Evolutionary conservation across 768 basidiomycete genomes (phyloP), one percentile per base, ranked within the genome.

Genomic region (Mycena vulgaris): DNA sequence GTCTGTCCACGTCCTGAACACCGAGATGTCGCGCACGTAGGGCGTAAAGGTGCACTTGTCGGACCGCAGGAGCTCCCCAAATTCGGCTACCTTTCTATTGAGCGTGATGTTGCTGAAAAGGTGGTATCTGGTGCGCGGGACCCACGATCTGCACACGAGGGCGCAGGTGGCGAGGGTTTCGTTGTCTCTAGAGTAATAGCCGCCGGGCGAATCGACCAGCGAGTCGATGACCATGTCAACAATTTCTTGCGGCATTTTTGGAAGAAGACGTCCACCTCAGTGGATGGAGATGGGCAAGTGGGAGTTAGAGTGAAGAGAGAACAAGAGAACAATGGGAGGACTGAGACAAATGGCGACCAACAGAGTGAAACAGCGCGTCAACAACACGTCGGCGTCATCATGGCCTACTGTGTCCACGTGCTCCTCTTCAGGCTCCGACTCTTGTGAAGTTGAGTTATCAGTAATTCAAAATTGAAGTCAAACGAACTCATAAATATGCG

Each of bases 91-190:
- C 27, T 9, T 23, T 23, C 8, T 33, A 27, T 52, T 10, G 37
- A 67, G 57, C 6, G 25, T 11, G 1, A 66, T 28, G 48, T 52
- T 3, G 39, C 28, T 6, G n/a, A 67, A 67, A 1, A 67, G 66
- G 33, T 67, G 66, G 48, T 60, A 33, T 42, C 51, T 39, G 28
- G 11, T 60, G 49, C 66, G 58, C 19, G 66, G 58, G 40, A 61
- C 23, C 58, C 66, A 45, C 21, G 59, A 59, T 61, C 28, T 60
- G 66, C 66, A 67, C 19, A 67, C 66, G 17, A 67, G 31, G 28
- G 58, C 39, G 45, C 65, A 66, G n/a, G 37, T 5, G 21, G 48
- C 35, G 28, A 66, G 66, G 21, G 58, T 19, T 2, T 21, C 53
- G 16, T 58, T 10, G 30, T 35, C 31, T 6, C 19, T 27, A 8